Evolutionary conservation across 2,329 filamentous ascomycete genomes (phyloP), one percentile per base, ranked within the genome.

Genomic region (Penicillium sp.): DNA sequence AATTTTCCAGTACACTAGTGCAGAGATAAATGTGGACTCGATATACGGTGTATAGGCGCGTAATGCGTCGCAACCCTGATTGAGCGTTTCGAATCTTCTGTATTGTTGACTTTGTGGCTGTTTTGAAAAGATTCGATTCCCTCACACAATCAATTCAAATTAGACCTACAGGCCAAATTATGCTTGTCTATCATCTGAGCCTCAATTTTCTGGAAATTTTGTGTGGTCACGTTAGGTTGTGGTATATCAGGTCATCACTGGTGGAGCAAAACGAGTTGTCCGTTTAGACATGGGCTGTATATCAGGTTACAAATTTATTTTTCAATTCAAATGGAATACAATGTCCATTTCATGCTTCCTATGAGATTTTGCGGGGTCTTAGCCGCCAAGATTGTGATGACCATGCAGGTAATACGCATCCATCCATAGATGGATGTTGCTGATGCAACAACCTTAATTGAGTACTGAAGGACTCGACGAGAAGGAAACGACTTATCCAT

Each of bases 51-150:
- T 0, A 80, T 59, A 18, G 84, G 83, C 1, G 82, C 81, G 61
- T 86, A 82, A 48, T 85, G 81, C 0, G 82, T 85, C 0, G 79
- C 76, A 0, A 86, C 75, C 0, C 86, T 55, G 7, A 84, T 60
- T 19, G 55, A 47, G 14, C 41, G 27, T 11, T 35, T 29, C 5
- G 38, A n/a, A 7, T 11, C 6, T 26, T 39, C 41, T 47, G 38
- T 4, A 23, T 11, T 5, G 3, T 36, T 7, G 11, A 10, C 61
- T 56, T n/a, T 40, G 38, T 40, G 19, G 11, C 9, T 26, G 4
- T 16, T 56, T 51, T 3, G 51, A 14, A 67, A 63, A 1, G 42
- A 46, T 3, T 58, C 14, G 13, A 78, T 68, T 57, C 78, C 72
- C 10, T 56, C 61, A 19, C 65, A 70, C 13, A 86, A 70, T 83